Base-by-base conservation (phyloP, 352 stramenopile species). In the Globisporangium cylindrosporum region DNA sequence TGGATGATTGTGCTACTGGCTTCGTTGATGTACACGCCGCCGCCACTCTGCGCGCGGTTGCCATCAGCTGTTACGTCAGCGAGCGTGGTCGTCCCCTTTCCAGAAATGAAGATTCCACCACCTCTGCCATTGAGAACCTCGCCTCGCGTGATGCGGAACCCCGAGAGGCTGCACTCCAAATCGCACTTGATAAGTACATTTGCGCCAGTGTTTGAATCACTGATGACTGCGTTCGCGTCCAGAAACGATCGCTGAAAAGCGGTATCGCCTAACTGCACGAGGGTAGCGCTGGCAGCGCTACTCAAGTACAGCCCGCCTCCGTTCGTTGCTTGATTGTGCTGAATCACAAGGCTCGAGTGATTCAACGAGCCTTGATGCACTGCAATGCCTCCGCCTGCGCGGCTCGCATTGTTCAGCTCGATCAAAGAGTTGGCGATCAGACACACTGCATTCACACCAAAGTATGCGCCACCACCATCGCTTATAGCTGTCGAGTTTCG, bases 321-420 rank as follows among this genome's bases (percentile, higher is more conserved):
- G 3, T 59, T 73, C 51, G 43, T 60, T 0, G 72, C 78, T 1
- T 55, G 22, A 36, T 86, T 86, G 1, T 41, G 54, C 7, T 46
- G 51, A 1, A 84, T 70, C 9, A 67, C 46, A 14, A 86, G 9
- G 14, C 79, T 82, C 1, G 72, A 84, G 25, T 86, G 78, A 43
- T 58, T 53, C 0, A 86, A 20, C 5, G 22, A 63, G 12, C 62
- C 69, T 24, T 84, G 66, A 6, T 67, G 49, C 22, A 86, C 59
- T 15, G 69, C 74, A 2, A 82, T 6, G 0, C 74, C 78, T 27
- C 78, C 78, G 1, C 78, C 78, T 0, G 78, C 73, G 34, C 59
- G 20, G 1, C 5, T 29, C 14, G 76, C 78, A 10, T 60, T 51
- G 29, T 82, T 86, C 0, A 64, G 54, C 12, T 66, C 59, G 0